Evolutionary conservation across 2,329 filamentous ascomycete species (phyloP).

Genomic region (Aspergillus sp.): DNA sequence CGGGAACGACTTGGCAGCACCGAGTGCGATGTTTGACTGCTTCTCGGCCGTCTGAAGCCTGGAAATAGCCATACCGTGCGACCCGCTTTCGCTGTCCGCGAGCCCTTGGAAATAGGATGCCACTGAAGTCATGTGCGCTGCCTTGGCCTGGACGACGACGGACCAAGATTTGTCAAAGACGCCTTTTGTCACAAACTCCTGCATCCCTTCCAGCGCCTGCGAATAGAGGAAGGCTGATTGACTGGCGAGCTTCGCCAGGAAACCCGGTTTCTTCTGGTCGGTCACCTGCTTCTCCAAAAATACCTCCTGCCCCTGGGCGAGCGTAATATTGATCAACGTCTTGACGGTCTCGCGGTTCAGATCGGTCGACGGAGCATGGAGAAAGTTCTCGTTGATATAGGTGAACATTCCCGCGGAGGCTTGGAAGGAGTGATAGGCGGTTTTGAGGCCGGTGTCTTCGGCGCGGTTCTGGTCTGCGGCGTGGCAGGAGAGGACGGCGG

Average conservation of each 20-base stretch:
- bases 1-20: constrained; percentile 70
- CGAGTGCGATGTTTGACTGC: constrained; percentile 67
- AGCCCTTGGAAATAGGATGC: constrained; percentile 91
- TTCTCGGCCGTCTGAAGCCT: constrained; percentile 73
- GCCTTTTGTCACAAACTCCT: constrained; percentile 82
- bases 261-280: constrained; percentile 83
- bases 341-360: constrained; percentile 93
- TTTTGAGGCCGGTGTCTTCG: constrained; percentile 88
- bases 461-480: constrained; percentile 85
- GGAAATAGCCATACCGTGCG: constrained; percentile 75
- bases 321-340: constrained; percentile 80
- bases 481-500: constrained; percentile 90
- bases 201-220: constrained; percentile 79
- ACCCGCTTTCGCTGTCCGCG: constrained; percentile 79
- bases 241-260: constrained; percentile 85
- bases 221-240: constrained; percentile 82
- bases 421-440: constrained; percentile 95
- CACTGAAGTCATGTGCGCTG: constrained; percentile 70
- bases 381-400: constrained; percentile 99
- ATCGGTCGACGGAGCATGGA: constrained; percentile 94
- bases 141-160: constrained; percentile 61
- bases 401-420: constrained; percentile 99
- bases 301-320: constrained; percentile 93
- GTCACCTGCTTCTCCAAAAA: constrained; percentile 93
- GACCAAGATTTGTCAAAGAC: constrained; percentile 95